A percentile compares a stretch with the other conserved stretches of the same genome.
Evolutionary conservation across 768 basidiomycete species (phyloP).

Genomic region (Megacollybia marginata): DNA sequence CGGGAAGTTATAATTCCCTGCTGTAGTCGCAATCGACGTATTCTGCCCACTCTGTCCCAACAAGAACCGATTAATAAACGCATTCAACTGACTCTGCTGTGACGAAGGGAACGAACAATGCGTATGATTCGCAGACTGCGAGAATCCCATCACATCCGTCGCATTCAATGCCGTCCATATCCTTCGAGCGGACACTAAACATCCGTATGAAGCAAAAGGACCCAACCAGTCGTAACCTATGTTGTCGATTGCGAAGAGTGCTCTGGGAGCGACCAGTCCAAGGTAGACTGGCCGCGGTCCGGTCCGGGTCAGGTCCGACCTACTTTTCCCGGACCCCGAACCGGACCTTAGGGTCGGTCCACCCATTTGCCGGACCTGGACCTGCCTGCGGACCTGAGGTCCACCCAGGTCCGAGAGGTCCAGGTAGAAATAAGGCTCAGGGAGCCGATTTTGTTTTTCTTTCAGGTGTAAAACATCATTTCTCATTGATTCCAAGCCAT

Average conservation of each 20-base stretch:
- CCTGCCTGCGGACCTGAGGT: too few species aligned
- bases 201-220: conserved; percentile 42
- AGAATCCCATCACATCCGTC: conserved; percentile 40
- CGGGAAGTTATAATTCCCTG: background rate
- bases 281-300: too few species aligned
- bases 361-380: too few species aligned
- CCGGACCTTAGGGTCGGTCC: too few species aligned
- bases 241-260: conserved; percentile 46
- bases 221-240: conserved; percentile 51
- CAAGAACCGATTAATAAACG: conserved; percentile 52
- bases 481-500: too few species aligned
- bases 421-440: too few species aligned
- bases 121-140: conserved; percentile 43
- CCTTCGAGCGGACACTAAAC: conserved; percentile 41
- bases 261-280: conserved; percentile 50
- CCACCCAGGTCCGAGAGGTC: too few species aligned
- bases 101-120: conserved; percentile 51
- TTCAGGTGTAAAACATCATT: too few species aligned
- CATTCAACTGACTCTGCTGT: conserved; percentile 37
- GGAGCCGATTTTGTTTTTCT: too few species aligned
- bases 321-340: too few species aligned
- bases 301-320: too few species aligned
- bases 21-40: conserved; percentile 18
- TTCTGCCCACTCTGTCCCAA: conserved; percentile 38
- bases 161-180: conserved; percentile 45